Conservation (phyloP, 169 alveolate genomes). For the Toxoplasma gondii region DNA sequence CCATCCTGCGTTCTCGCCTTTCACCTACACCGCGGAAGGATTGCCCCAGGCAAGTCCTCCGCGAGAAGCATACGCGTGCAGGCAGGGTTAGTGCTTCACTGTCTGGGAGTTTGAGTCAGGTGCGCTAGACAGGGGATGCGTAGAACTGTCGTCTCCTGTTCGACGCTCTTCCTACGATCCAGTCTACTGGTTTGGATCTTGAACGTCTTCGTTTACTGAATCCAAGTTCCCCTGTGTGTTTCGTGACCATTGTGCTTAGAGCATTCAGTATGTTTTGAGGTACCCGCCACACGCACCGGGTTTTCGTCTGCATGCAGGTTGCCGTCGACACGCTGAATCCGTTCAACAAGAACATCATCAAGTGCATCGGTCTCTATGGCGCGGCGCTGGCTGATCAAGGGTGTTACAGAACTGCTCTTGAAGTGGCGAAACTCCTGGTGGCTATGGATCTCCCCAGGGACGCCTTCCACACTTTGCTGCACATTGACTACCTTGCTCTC, state of each 20-base stretch:
- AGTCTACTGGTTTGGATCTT: no score
- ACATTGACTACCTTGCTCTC: conserved; percentile 30
- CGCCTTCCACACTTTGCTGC: conserved; percentile 50
- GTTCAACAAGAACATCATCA: conserved; percentile 13
- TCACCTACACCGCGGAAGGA: conserved; percentile 11
- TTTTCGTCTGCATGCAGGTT: conserved; percentile 7
- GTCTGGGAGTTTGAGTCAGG: no score
- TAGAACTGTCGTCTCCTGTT: no score
- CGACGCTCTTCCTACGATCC: no score
- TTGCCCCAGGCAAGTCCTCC: conserved; percentile 35
- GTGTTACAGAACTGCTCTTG: conserved; percentile 35
- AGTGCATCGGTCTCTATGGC: not conserved
- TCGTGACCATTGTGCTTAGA: no score
- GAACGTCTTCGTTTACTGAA: no score
- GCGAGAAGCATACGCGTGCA: not conserved
- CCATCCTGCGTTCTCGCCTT: conserved; percentile 48
- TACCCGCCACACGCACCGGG: no score
- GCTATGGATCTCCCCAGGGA: conserved; percentile 49
- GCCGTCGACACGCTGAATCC: conserved; percentile 48
- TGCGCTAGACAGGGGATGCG: no score
- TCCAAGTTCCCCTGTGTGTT: no score
- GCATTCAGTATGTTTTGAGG: no score
- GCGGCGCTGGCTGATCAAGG: conserved; percentile 45
- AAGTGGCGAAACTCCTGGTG: conserved; percentile 49
- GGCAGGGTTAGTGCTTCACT: not conserved